Percentiles rank a stretch among this genome's conserved stretches.
These are phyloP conservation scores for Exophiala aquamarina DNA, from an alignment of 2,329 filamentous ascomycete species.

Conservation along the genomic window DNA sequence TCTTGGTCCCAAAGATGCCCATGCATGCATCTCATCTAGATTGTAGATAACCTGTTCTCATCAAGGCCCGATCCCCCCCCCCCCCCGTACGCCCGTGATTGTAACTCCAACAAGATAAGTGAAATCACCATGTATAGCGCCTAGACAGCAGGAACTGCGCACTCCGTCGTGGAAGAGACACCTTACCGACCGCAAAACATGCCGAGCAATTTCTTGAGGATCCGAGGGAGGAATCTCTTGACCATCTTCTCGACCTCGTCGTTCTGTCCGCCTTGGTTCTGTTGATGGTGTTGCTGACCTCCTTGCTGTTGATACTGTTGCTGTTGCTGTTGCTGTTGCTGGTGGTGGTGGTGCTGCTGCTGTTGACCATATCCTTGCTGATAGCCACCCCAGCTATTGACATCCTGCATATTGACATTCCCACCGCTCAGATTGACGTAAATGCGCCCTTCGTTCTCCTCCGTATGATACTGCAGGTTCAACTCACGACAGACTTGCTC, in stretches of 20 bases:
- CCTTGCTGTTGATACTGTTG: slow-evolving; percentile 35
- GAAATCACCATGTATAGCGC: too few species aligned
- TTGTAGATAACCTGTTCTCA: too few species aligned
- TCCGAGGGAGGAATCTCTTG: slow-evolving; percentile 59
- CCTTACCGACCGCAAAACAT: slow-evolving; percentile 9
- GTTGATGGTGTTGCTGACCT: slow-evolving; percentile 45
- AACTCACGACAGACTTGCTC: slow-evolving; percentile 82
- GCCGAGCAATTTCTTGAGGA: slow-evolving; percentile 58
- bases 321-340: slow-evolving; percentile 42
- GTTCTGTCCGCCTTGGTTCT: slow-evolving; percentile 48
- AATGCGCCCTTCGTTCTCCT: slow-evolving; percentile 86
- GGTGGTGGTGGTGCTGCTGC: slow-evolving; percentile 40
- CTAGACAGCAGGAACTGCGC: too few species aligned
- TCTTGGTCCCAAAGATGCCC: too few species aligned
- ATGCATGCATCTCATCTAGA: too few species aligned
- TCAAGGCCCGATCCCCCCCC: too few species aligned
- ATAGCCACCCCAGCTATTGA: slow-evolving; percentile 26
- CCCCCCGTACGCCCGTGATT: too few species aligned
- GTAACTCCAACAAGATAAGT: too few species aligned
- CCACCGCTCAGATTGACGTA: slow-evolving; percentile 83
- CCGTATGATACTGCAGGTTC: slow-evolving; percentile 78
- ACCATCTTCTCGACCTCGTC: slow-evolving; percentile 61
- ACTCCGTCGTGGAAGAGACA: too few species aligned
- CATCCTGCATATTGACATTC: slow-evolving; percentile 45
- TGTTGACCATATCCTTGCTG: slow-evolving; percentile 6